A percentile compares a stretch with the other conserved stretches of the same genome.
phyloP scores from a whole-genome alignment of 2,329 filamentous ascomycete species.

The Ascochyta pisi region DNA sequence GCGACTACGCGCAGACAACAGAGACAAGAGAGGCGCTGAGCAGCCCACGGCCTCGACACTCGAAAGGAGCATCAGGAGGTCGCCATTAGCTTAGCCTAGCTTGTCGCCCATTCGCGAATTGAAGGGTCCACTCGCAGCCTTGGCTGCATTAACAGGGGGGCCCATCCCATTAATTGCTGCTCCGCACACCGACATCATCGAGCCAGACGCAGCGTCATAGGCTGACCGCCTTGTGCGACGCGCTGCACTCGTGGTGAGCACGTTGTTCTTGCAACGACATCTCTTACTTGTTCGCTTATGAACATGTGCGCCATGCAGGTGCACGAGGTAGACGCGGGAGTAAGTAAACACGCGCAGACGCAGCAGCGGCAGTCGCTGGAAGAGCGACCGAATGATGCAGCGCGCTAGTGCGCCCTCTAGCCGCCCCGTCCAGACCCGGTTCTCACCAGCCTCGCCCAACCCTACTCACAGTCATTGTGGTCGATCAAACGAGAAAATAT shows the following conservation, averaged over 20 bases:
- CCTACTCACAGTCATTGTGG: constrained; percentile 4
- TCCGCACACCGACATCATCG: constrained; percentile 21
- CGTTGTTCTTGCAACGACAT: constrained; percentile 1
- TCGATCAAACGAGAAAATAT: neutral
- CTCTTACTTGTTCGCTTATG: constrained; percentile 3
- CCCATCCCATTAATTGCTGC: constrained; percentile 18
- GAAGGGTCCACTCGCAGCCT: constrained; percentile 20
- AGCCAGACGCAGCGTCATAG: constrained; percentile 8
- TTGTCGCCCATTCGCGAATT: constrained; percentile 19
- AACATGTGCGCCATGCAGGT: constrained; percentile 2
- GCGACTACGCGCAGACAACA: constrained; percentile 7
- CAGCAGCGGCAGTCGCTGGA: constrained; percentile 5
- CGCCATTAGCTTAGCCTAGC: constrained; percentile 19
- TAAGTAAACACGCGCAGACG: constrained; percentile 7
- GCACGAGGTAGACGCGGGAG: constrained; percentile 10
- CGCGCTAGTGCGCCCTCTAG: constrained; percentile 12
- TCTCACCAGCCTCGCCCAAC: constrained; percentile 11
- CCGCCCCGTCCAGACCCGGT: constrained; percentile 8
- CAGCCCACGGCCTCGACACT: constrained; percentile 14
- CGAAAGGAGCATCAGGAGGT: constrained; percentile 24
- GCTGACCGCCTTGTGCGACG: constrained; percentile 11
- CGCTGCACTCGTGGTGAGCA: constrained; percentile 13
- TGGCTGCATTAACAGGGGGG: constrained; percentile 15
- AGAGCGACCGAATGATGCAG: constrained; percentile 9
- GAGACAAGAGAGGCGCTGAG: constrained; percentile 16